Percentiles rank a stretch among this genome's conserved stretches.
Evolutionary conservation across 352 stramenopile genomes (phyloP).

Genomic region (Albugo candida): DNA sequence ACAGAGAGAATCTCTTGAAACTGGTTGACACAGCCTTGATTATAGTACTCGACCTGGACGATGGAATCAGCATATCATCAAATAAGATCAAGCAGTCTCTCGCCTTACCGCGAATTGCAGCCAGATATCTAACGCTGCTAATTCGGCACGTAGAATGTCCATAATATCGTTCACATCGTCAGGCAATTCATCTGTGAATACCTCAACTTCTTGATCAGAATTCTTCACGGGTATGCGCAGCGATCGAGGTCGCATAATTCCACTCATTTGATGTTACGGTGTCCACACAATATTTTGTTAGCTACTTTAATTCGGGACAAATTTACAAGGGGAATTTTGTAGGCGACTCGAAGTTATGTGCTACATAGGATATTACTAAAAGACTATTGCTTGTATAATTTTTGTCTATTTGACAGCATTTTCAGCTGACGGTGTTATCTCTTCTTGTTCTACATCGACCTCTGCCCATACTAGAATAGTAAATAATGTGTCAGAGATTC

Average conservation of each 20-base stretch:
- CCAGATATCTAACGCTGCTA: slow-evolving; percentile 82
- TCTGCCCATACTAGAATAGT: slow-evolving; percentile 13
- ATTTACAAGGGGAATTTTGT: slow-evolving; percentile 11
- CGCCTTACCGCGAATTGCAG: slow-evolving; percentile 71
- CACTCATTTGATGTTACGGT: no score
- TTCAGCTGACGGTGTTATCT: slow-evolving; percentile 7
- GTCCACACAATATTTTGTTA: no score
- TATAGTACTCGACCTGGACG: slow-evolving; percentile 75
- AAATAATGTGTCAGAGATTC: neutral
- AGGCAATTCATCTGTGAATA: slow-evolving; percentile 79
- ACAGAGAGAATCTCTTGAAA: slow-evolving; percentile 77
- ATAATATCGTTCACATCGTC: slow-evolving; percentile 84
- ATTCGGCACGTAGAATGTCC: slow-evolving; percentile 77
- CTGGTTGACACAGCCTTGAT: slow-evolving; percentile 52
- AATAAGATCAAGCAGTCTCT: neutral
- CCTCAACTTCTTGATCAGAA: slow-evolving; percentile 75
- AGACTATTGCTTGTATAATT: slow-evolving; percentile 46
- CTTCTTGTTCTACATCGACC: neutral
- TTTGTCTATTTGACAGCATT: slow-evolving; percentile 44
- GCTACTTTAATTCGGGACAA: no score
- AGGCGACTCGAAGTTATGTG: neutral
- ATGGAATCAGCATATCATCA: slow-evolving; percentile 2
- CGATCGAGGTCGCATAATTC: slow-evolving; percentile 18
- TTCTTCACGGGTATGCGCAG: slow-evolving; percentile 83
- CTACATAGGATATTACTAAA: slow-evolving; percentile 9